Evolutionary conservation across 306 rosid species (phyloP).

Genomic region (Myrica gale): DNA sequence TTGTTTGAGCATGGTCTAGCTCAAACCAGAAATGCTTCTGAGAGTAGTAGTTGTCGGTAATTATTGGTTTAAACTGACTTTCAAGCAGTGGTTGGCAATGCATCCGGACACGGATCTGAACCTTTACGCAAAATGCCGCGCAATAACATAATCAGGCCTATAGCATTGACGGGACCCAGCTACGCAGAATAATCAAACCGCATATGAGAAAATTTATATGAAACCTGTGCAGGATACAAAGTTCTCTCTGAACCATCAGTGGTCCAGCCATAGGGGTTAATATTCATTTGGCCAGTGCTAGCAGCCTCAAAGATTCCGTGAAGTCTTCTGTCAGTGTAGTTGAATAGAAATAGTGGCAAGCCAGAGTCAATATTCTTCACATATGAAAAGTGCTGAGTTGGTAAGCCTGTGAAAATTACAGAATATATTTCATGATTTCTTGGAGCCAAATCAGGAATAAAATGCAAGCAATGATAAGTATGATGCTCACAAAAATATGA

Average conservation of each 20-base stretch:
- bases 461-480: background rate
- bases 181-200: slow-evolving; percentile 11
- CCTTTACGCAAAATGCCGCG: background rate
- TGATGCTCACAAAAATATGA: background rate
- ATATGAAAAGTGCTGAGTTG: slow-evolving; percentile 60
- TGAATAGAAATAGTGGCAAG: slow-evolving; percentile 83
- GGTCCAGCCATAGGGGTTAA: slow-evolving; percentile 85
- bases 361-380: slow-evolving; percentile 81
- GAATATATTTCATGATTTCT: slow-evolving; percentile 30
- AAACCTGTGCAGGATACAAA: slow-evolving; percentile 83
- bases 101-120: too few species aligned
- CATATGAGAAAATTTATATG: slow-evolving; percentile 6
- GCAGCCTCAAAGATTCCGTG: slow-evolving; percentile 90
- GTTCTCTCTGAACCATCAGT: slow-evolving; percentile 61
- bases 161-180: background rate
- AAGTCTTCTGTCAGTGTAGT: slow-evolving; percentile 67
- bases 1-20: slow-evolving; percentile 70
- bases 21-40: slow-evolving; percentile 71
- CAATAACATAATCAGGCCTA: background rate
- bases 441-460: slow-evolving; percentile 8
- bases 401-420: slow-evolving; percentile 53
- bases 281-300: slow-evolving; percentile 62
- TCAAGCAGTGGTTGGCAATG: too few species aligned
- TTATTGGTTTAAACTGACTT: slow-evolving; percentile 48
- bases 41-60: slow-evolving; percentile 56